Percentiles rank a stretch among this genome's conserved stretches.
phyloP scores from a whole-genome alignment of 805 yeast species.

The Saccharomycopsis schoenii region DNA sequence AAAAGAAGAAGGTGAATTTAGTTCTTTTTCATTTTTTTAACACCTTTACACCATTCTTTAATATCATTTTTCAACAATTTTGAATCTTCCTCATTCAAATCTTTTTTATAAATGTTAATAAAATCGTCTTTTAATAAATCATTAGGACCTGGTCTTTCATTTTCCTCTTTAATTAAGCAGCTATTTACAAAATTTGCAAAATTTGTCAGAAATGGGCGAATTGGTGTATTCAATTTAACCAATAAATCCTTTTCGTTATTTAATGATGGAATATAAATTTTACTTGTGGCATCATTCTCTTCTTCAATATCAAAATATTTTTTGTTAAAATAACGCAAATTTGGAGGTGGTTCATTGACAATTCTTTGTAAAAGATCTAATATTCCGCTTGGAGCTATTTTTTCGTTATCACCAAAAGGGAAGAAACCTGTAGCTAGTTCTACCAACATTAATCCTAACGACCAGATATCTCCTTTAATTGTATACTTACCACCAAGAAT shows the following conservation, averaged over 20 bases:
- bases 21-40: constrained; percentile 21
- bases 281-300: background rate
- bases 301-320: constrained; percentile 28
- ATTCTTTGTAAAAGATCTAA: constrained; percentile 84
- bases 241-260: background rate
- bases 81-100: constrained; percentile 22
- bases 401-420: constrained; percentile 57
- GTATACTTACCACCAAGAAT: constrained; percentile 92
- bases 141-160: constrained; percentile 60
- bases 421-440: constrained; percentile 81
- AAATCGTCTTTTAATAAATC: constrained; percentile 41
- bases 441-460: constrained; percentile 80
- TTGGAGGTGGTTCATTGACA: constrained; percentile 88
- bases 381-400: constrained; percentile 65
- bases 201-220: constrained; percentile 30
- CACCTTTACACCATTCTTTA: constrained; percentile 33
- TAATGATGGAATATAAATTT: constrained; percentile 14
- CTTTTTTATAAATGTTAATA: constrained; percentile 26
- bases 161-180: constrained; percentile 65
- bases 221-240: constrained; percentile 5
- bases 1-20: background rate
- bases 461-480: constrained; percentile 97
- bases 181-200: constrained; percentile 61
- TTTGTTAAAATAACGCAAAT: constrained; percentile 35
- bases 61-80: constrained; percentile 25